Evolutionary conservation across 106 monocot species (phyloP).

Genomic region (Hemerocallis citrina): DNA sequence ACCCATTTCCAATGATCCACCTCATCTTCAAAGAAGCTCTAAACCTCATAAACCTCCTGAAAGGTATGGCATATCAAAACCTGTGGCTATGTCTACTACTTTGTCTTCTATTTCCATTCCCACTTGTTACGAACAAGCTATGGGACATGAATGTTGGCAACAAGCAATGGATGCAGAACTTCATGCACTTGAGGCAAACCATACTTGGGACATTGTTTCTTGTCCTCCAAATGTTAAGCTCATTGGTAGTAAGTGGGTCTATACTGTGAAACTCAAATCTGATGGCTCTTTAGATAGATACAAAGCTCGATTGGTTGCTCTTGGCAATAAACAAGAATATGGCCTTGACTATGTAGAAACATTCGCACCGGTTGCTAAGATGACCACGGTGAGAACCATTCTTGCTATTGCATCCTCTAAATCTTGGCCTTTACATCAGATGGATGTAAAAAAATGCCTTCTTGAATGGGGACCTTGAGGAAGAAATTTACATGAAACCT

Average conservation of each 20-base stretch:
- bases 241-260: constrained; percentile 9
- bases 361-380: not conserved
- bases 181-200: not conserved
- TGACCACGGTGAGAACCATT: not conserved
- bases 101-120: not conserved
- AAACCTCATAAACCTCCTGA: not conserved
- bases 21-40: not conserved
- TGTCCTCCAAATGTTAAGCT: not conserved
- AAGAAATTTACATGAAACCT: not conserved
- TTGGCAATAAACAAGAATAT: not conserved
- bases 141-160: constrained; percentile 1
- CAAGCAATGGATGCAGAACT: no score
- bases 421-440: not conserved
- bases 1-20: not conserved
- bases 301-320: not conserved
- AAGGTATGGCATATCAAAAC: not conserved
- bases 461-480: constrained; percentile 1
- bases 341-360: not conserved
- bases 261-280: not conserved
- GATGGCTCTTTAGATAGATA: not conserved
- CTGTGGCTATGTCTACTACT: not conserved
- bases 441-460: constrained; percentile 16
- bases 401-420: not conserved
- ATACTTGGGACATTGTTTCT: constrained; percentile 5
- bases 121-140: not conserved